phyloP scores from a whole-genome alignment of 2,329 filamentous ascomycete species.

The Alternaria metachromatica region DNA sequence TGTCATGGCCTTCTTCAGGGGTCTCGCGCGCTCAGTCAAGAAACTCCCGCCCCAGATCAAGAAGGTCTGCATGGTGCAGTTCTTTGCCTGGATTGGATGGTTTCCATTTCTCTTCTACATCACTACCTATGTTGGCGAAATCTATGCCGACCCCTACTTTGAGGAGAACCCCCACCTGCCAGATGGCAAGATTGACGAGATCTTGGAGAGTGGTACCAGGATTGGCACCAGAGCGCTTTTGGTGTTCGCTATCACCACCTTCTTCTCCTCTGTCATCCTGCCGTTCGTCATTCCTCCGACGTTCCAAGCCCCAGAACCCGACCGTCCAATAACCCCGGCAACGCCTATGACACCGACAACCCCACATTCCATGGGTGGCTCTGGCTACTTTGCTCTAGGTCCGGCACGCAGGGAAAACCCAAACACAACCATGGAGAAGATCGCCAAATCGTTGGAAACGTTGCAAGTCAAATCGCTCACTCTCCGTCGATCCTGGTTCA shows the following conservation, averaged over 20 bases:
- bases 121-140: conserved; percentile 90
- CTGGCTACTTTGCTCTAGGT: conserved; percentile 43
- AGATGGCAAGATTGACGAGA: conserved; percentile 73
- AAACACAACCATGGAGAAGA: conserved; percentile 30
- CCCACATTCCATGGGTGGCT: conserved; percentile 41
- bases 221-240: conserved; percentile 89
- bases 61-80: conserved; percentile 70
- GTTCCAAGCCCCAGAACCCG: conserved; percentile 61
- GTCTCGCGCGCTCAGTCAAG: conserved; percentile 77
- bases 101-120: conserved; percentile 96
- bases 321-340: conserved; percentile 48
- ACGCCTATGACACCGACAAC: conserved; percentile 47
- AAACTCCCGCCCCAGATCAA: conserved; percentile 81
- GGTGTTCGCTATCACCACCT: conserved; percentile 84
- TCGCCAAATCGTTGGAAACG: conserved; percentile 58
- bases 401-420: conserved; percentile 24
- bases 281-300: conserved; percentile 86
- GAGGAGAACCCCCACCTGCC: conserved; percentile 78
- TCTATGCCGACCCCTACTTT: conserved; percentile 86
- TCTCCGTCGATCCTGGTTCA: conserved; percentile 84
- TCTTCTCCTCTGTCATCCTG: conserved; percentile 80
- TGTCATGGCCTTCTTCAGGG: conserved; percentile 78
- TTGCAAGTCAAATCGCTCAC: conserved; percentile 84
- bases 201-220: conserved; percentile 85
- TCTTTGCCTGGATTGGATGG: conserved; percentile 90